Conservation (phyloP, 2,329 filamentous ascomycete genomes). For the Ophiocordyceps sinensis region DNA sequence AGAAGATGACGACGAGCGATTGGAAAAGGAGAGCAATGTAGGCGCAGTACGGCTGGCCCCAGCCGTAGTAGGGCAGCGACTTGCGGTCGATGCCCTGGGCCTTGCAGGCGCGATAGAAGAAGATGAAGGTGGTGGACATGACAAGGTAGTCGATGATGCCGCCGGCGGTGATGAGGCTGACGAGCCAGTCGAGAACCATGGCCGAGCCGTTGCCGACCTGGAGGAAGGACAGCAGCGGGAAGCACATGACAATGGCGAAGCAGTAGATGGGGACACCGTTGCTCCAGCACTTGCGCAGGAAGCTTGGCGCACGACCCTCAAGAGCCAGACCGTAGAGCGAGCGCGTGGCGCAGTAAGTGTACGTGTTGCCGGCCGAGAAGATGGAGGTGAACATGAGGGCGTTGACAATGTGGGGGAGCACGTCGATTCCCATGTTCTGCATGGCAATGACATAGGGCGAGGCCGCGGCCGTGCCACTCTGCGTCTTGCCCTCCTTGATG, state of each 20-base stretch:
- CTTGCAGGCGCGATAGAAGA: conserved; percentile 35
- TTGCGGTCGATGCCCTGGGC: conserved; percentile 37
- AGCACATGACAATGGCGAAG: conserved; percentile 36
- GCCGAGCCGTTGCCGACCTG: conserved; percentile 32
- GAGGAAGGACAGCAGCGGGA: conserved; percentile 38
- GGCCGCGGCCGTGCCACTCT: conserved; percentile 31
- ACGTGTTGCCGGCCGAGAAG: conserved; percentile 34
- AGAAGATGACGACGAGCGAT: conserved; percentile 29
- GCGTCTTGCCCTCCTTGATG: conserved; percentile 30
- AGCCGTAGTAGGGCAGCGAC: conserved; percentile 41
- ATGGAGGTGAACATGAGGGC: conserved; percentile 30
- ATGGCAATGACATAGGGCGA: conserved; percentile 52
- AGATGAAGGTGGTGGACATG: conserved; percentile 30
- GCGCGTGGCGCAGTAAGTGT: conserved; percentile 35
- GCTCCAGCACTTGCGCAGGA: conserved; percentile 43
- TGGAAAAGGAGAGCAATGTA: conserved; percentile 29
- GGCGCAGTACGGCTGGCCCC: conserved; percentile 43
- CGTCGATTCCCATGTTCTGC: conserved; percentile 35
- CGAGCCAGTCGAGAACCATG: conserved; percentile 37
- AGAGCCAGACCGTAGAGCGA: conserved; percentile 35
- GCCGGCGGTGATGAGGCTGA: conserved; percentile 41
- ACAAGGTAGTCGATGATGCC: conserved; percentile 49
- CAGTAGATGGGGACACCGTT: conserved; percentile 47
- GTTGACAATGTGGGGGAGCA: conserved; percentile 43
- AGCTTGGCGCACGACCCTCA: conserved; percentile 31